Conservation (phyloP, 352 stramenopile species). For the Phytophthora pseudosyringae region DNA sequence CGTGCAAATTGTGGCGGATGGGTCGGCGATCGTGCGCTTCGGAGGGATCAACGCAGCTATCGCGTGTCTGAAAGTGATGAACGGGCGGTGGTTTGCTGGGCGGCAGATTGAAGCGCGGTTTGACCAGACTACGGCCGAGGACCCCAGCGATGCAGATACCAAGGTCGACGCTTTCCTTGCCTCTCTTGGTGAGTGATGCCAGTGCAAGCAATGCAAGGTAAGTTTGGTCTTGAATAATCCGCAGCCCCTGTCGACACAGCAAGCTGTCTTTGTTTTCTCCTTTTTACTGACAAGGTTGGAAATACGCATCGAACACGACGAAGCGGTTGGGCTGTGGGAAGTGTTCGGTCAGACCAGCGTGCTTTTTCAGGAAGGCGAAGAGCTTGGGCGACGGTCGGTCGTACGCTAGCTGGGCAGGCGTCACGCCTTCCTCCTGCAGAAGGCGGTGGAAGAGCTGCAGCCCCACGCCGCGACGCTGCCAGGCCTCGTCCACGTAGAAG, state of each 20-base stretch:
- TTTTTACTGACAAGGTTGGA: slow-evolving; percentile 36
- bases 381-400: slow-evolving; percentile 85
- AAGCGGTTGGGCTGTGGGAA: slow-evolving; percentile 86
- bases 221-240: slow-evolving; percentile 5
- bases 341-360: slow-evolving; percentile 54
- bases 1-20: slow-evolving; percentile 68
- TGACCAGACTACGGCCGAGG: slow-evolving; percentile 59
- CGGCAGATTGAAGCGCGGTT: slow-evolving; percentile 69
- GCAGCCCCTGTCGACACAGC: neutral
- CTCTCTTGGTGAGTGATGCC: slow-evolving; percentile 48
- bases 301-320: slow-evolving; percentile 83
- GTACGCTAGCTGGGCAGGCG: slow-evolving; percentile 59
- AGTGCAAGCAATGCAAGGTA: slow-evolving; percentile 14
- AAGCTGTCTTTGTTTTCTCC: slow-evolving; percentile 1
- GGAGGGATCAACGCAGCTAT: slow-evolving; percentile 55
- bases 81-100: slow-evolving; percentile 82
- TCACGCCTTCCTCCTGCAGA: slow-evolving; percentile 44
- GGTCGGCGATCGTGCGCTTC: slow-evolving; percentile 73
- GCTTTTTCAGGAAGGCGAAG: slow-evolving; percentile 79
- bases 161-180: slow-evolving; percentile 86
- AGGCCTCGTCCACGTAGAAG: slow-evolving; percentile 69
- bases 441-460: slow-evolving; percentile 66
- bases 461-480: slow-evolving; percentile 69
- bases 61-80: slow-evolving; percentile 78
- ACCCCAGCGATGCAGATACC: slow-evolving; percentile 65